These are phyloP conservation scores for Metroxylon sagu DNA, from an alignment of 176 grass and related monocot genomes.

Conservation along the genomic window DNA sequence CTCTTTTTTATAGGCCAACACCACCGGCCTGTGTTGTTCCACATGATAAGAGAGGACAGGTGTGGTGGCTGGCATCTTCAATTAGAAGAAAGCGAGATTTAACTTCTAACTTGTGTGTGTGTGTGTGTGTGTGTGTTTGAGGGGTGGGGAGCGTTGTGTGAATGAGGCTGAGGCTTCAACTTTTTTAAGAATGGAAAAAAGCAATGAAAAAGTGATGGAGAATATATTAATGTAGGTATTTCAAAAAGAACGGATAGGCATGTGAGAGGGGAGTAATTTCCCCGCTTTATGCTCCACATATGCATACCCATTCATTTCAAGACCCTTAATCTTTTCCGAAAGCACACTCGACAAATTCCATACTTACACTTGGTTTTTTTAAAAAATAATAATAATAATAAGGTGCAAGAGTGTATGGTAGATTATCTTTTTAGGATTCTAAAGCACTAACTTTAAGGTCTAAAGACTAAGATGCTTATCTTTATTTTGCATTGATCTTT, in stretches of 20 bases:
- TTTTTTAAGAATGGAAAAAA: conserved; percentile 28
- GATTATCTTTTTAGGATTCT: conserved; percentile 43
- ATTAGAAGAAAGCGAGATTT: no score
- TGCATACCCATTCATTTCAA: no score
- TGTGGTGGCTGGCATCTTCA: no score
- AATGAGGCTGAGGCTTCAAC: conserved; percentile 18
- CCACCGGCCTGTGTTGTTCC: no score
- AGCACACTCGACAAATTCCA: conserved; percentile 24
- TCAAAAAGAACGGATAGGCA: conserved; percentile 7
- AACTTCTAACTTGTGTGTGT: no score
- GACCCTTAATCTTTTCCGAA: not conserved
- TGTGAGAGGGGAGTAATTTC: not conserved
- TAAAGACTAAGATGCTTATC: conserved; percentile 43
- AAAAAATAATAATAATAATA: not conserved
- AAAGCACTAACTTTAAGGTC: conserved; percentile 43
- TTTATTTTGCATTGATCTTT: conserved; percentile 45
- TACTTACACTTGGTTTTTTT: conserved; percentile 24
- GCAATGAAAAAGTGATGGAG: conserved; percentile 31
- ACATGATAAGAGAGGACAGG: no score
- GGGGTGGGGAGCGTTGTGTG: conserved; percentile 3
- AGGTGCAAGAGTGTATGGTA: conserved; percentile 10
- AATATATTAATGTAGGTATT: conserved; percentile 10
- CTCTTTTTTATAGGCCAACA: no score
- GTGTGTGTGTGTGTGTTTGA: no score
- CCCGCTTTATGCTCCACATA: no score